Conservation (phyloP, 2,329 filamentous ascomycete species). For the Fusarium odoratissimum region DNA sequence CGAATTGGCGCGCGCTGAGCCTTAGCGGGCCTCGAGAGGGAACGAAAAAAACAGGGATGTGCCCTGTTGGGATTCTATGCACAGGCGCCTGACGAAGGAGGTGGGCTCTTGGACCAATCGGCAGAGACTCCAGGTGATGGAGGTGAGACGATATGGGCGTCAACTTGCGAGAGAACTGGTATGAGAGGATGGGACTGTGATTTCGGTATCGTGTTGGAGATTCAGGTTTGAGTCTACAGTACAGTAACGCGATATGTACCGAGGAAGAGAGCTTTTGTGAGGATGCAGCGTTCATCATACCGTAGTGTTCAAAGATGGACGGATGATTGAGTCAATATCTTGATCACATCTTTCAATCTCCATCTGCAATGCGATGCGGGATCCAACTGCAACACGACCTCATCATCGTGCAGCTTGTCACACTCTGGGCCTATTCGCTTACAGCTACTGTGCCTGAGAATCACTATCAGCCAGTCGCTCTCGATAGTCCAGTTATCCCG, state of each 20-base stretch:
- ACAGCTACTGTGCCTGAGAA: conserved; percentile 37
- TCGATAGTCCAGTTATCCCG: not conserved
- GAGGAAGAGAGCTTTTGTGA: not conserved
- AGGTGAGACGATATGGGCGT: conserved; percentile 42
- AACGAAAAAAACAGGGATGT: conserved; percentile 27
- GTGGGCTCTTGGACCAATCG: conserved; percentile 31
- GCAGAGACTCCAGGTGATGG: conserved; percentile 30
- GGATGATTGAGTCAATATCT: conserved; percentile 1
- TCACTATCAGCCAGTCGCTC: conserved; percentile 19
- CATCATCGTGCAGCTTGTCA: conserved; percentile 42
- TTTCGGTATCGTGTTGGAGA: conserved; percentile 13
- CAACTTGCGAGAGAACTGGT: not conserved
- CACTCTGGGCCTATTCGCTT: conserved; percentile 27
- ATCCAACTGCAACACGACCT: conserved; percentile 33
- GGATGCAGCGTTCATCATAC: not conserved
- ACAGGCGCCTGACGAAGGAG: conserved; percentile 42
- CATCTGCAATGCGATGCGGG: conserved; percentile 27
- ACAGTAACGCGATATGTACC: not conserved
- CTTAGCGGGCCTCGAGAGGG: conserved; percentile 14
- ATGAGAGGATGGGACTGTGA: not conserved
- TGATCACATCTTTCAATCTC: conserved; percentile 19
- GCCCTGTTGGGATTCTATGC: conserved; percentile 32
- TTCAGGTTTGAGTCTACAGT: conserved; percentile 9
- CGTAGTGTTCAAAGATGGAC: not conserved
- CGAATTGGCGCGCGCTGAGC: conserved; percentile 26